Evolutionary conservation across 345 rosid genomes (phyloP), one percentile per base, ranked within the genome.

Genomic region (Bruguiera sexangula): DNA sequence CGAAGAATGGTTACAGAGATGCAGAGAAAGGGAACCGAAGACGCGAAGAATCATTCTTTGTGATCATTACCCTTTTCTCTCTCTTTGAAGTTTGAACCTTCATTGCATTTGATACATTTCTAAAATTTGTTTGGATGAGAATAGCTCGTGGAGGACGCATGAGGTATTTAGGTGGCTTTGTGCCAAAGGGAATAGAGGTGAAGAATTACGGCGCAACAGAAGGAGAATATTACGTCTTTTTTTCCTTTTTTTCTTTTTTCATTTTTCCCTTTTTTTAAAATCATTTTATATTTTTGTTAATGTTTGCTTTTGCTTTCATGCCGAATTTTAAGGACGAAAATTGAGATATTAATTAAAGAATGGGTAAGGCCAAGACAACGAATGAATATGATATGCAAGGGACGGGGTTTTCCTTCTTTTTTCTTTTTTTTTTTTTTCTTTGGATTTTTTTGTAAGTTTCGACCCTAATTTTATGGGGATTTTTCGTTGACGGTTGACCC

Each of bases 51-150:
- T 59, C 63, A 22, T 30, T 19, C 34, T 48, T 34, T 78, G 31
- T 71, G 73, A 63, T 58, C 56, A 73, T 61, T 52, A 2, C 10
- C 53, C 29, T 29, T 60, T 46, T 21, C 5, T 39, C 5, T n/a
- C 3, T 34, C 30, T 22, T 24, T 56, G 16, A 10, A 43, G 19
- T 56, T 56, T 56, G 60, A 56, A 30, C 60, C 60, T 29, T n/a
- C 29, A 24, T 60, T 39, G 43, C 26, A 43, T 66, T 67, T 62
- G 15, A 32, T 52, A 68, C 58, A 24, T 69, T 76, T 48, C 22
- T 74, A 43, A 62, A 69, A 27, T 62, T 62, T 72, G 67, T 63
- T 69, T 68, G 74, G 72, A 72, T 54, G 74, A 62, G 37, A 70
- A 10, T 56, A 9, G 60, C 16, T 10, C 60, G 24, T 56, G 60